Evolutionary conservation across 75 land plant genomes (phyloP), one percentile per base, ranked within the genome.

Genomic region (Pseudotsuga menziesii): DNA sequence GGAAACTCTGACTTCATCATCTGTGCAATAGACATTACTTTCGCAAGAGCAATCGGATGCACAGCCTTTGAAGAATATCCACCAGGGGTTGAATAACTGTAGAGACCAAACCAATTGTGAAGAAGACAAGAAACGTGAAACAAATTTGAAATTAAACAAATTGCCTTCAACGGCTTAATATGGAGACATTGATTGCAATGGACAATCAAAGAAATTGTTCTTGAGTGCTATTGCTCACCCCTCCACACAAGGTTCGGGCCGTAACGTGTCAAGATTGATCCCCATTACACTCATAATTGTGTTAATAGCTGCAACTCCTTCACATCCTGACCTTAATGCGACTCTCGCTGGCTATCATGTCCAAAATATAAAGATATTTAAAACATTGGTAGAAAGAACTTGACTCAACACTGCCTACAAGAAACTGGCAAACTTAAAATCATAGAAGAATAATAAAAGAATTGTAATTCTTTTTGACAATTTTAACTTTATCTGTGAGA

Each of bases 281-380:
- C 99, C 99, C 99, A 97, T 97, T 8, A 97, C 97, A 82, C 99
- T 97, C 87, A 83, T 91, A 69, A 97, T 95, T 32, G 99, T 97
- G 80, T 97, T 97, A 60, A 97, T 97, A 35, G 99, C 99, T 58
- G 99, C 71, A 57, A 97, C 74, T 32, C 99, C 99, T 75, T 97
- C 99, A 71, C 95, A 91, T 67, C 99, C 99, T 26, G 91, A 80
- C 61, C 72, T 76, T 39, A 97, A 82, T 71, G 99, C 88, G 76
- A 92, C 89, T 71, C 98, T 85, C 6, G 98, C 89, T 48, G 99
- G 99, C 99, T 97, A 73, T 76, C 74, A 57, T 27, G 75, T 52
- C 58, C 77, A 76, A 75, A 78, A n/a, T 39, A 26, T 2, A 77
- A 11, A 41, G 19, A 17, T 39, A 29, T 39, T 39, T 41, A 41